Percentiles rank a stretch among this genome's conserved stretches.
phyloP scores from a whole-genome alignment of 2,329 filamentous ascomycete species.

The Rhexocercosporidium sp. region DNA sequence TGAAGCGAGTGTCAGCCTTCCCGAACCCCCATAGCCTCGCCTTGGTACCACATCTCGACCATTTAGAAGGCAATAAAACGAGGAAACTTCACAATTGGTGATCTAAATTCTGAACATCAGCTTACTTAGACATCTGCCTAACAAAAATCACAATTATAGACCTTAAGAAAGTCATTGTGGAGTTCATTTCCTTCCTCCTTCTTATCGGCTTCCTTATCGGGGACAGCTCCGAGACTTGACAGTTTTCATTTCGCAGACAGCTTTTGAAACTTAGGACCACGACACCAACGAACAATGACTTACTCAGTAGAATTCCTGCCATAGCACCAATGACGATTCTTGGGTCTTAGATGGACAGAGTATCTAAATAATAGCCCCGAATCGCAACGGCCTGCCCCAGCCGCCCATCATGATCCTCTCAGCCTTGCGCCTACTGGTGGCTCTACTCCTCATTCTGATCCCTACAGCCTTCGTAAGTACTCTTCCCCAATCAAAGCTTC shows the following conservation, averaged over 20 bases:
- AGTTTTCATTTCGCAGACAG: background rate
- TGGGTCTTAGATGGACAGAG: background rate
- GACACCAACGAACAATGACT: background rate
- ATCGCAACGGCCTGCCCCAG: background rate
- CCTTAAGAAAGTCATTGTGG: too few relatives aligned
- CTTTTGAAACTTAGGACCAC: background rate
- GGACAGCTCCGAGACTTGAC: background rate
- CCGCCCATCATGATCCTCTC: constrained; percentile 24
- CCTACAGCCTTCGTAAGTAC: constrained; percentile 37
- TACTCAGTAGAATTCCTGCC: background rate
- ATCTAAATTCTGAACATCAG: too few relatives aligned
- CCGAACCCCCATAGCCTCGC: too few relatives aligned
- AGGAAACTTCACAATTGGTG: too few relatives aligned
- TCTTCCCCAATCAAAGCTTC: background rate
- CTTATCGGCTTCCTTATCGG: background rate
- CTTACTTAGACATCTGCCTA: too few relatives aligned
- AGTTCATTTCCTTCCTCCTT: too few relatives aligned
- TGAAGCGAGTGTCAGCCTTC: too few relatives aligned
- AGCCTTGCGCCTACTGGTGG: constrained; percentile 33
- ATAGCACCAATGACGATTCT: background rate
- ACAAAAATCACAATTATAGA: too few relatives aligned
- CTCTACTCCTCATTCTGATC: constrained; percentile 31
- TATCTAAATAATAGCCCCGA: background rate
- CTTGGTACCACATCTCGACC: too few relatives aligned
- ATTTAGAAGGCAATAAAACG: too few relatives aligned